Conservation (phyloP, 1,139 yeast genomes). For the Scheffersomyces stambukii region DNA sequence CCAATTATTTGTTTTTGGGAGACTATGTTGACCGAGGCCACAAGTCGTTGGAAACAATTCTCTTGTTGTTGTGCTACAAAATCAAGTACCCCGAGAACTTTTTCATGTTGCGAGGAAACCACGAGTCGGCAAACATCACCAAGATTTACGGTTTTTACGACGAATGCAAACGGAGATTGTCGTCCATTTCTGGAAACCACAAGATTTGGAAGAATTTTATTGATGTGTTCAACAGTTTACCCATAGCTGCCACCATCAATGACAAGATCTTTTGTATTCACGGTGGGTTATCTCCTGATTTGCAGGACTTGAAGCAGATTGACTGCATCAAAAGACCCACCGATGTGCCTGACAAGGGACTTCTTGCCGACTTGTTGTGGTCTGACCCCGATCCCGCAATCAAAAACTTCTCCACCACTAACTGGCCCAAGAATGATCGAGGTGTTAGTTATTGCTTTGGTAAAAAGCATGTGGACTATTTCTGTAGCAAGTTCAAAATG, state of each 20-base stretch:
- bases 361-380: slow-evolving; percentile 81
- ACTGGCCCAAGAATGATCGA: slow-evolving; percentile 82
- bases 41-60: slow-evolving; percentile 75
- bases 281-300: slow-evolving; percentile 82
- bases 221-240: slow-evolving; percentile 81
- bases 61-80: slow-evolving; percentile 68
- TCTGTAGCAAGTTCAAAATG: slow-evolving; percentile 65
- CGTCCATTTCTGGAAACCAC: too few species aligned
- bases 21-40: slow-evolving; percentile 87
- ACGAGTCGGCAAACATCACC: slow-evolving; percentile 79
- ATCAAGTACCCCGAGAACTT: slow-evolving; percentile 81
- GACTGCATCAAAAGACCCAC: slow-evolving; percentile 75
- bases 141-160: slow-evolving; percentile 86
- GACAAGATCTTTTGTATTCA: slow-evolving; percentile 86
- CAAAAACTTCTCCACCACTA: slow-evolving; percentile 33
- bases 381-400: slow-evolving; percentile 76
- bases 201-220: slow-evolving; percentile 74
- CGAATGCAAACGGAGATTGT: slow-evolving; percentile 75
- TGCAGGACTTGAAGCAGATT: slow-evolving; percentile 62
- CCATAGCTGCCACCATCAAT: slow-evolving; percentile 82
- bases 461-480: slow-evolving; percentile 65
- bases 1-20: slow-evolving; percentile 76
- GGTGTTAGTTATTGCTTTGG: slow-evolving; percentile 87
- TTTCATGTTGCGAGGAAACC: slow-evolving; percentile 80
- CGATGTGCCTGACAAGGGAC: slow-evolving; percentile 80